Evolutionary conservation across 1,284 basidiomycete species (phyloP), one percentile per base, ranked within the genome.

Genomic region (Leccinum laetum): DNA sequence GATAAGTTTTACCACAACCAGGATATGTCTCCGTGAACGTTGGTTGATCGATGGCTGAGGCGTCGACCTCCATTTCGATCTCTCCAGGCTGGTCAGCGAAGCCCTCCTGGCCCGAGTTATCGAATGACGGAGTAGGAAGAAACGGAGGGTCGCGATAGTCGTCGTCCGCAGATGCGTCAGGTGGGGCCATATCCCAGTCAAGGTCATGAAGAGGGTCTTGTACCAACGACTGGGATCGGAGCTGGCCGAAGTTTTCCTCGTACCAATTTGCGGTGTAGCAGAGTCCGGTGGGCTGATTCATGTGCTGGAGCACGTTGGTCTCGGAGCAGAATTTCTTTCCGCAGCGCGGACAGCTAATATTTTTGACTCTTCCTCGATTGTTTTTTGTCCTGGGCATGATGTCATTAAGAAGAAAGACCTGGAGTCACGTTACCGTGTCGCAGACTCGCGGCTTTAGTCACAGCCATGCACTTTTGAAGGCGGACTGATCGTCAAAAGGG

Each of bases 221-320:
- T 16, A 44, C 13, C n/a, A n/a, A 18, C n/a, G 44, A 13, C 13
- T 46, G 16, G n/a, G 44, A 35, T 44, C 41, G 11, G 49, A 53
- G 21, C n/a, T 21, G n/a, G 49, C n/a, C 3, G 11, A 24, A 53
- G 49, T 53, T 18, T 21, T 53, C 49, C 49, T 24, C 4, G 21
- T 53, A 24, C 52, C 18, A 53, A 24, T 14, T 53, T 24, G 21
- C 13, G 8, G 21, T 21, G 13, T 53, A 26, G 29, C 55, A 56
- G 24, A 32, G 18, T n/a, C 64, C 57, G 18, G 21, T 62, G 11
- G 52, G 64, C 49, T 65, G 64, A 18, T 65, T 65, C 62, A 66
- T 55, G 35, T 66, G 60, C 29, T 49, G 56, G 39, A 66, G 65
- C 16, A 61, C 46, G 49, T 64, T 61, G 13, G 60, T 58, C 32